Base-by-base conservation (phyloP, 257 asterid species). In the Lithospermum erythrorhizon region DNA sequence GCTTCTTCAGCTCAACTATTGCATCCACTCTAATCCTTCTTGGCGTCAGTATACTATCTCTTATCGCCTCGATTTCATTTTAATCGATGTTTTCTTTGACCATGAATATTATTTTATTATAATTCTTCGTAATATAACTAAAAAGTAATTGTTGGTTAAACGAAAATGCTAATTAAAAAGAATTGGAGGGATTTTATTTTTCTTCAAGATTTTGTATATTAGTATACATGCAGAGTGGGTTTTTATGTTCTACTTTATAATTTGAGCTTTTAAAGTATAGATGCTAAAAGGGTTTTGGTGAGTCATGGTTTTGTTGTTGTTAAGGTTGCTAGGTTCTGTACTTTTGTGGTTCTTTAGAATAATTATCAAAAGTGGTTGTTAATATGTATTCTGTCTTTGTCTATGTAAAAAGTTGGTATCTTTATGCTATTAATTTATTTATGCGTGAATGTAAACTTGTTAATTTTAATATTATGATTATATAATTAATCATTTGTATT, bases 11-110 rank as follows among this genome's bases (percentile, higher is more conserved):
- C 99, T 93, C 60, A 79, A 86, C 68, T 93, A 93, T 78, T 93
- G 99, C 86, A 93, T 93, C 84, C 95, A 89, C 68, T 93, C 99
- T 32, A 93, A 93, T 63, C 99, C 99, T 60, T 82, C 94, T 63
- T 78, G 94, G 87, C 78, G 99, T 93, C 23, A 58, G 91, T 78
- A 55, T 16, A 49, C 47, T 29, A 29, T 63, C 27, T 10, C 53
- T 6, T 51, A 49, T 41, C 9, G 1, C 13, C 13, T 35, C 45
- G 13, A 1, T 0, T 35, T 35, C 45, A 35, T 35, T 35, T 35
- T 35, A 35, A 35, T 35, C 9, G 45, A 35, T 0, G 6, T 35
- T 35, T 35, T 35, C 14, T 2, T 35, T 35, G 29, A 2, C 2
- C 29, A 2, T 25, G 29, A 25, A 25, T 25, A 25, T 25, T 25